These are phyloP conservation scores for Excoecaria cochinchinensis DNA, from an alignment of 345 rosid genomes.

Conservation along the genomic window DNA sequence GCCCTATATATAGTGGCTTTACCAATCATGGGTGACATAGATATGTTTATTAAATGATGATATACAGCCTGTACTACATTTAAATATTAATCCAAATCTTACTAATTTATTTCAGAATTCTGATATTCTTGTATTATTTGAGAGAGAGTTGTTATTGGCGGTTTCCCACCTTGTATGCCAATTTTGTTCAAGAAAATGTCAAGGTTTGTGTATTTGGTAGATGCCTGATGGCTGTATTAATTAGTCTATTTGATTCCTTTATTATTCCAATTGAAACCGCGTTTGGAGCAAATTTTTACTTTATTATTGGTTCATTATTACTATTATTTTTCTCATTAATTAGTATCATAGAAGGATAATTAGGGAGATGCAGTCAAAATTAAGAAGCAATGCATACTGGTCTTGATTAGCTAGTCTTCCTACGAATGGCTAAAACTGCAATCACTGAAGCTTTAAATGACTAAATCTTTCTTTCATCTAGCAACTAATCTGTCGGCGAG, in stretches of 20 bases:
- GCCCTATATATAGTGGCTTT: conserved; percentile 28
- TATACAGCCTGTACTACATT: conserved; percentile 31
- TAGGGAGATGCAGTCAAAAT: no score
- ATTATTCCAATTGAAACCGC: neutral
- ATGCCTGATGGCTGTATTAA: neutral
- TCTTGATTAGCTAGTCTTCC: no score
- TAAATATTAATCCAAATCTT: neutral
- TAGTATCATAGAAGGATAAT: no score
- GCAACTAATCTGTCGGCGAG: neutral
- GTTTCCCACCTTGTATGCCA: conserved; percentile 10
- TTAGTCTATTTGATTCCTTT: neutral
- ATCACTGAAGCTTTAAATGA: no score
- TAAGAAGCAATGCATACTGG: no score
- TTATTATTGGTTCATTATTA: no score
- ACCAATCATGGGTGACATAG: conserved; percentile 6
- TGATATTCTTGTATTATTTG: neutral
- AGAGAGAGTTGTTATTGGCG: neutral
- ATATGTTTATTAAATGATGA: neutral
- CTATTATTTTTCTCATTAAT: no score
- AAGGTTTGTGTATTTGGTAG: neutral
- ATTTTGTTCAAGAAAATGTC: neutral
- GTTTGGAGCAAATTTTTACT: neutral
- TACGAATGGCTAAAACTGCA: no score
- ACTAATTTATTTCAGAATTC: neutral
- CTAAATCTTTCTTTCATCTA: no score